Evolutionary conservation across 2,329 filamentous ascomycete genomes (phyloP).

Genomic region (Aspergillus pseudoviridinutans): DNA sequence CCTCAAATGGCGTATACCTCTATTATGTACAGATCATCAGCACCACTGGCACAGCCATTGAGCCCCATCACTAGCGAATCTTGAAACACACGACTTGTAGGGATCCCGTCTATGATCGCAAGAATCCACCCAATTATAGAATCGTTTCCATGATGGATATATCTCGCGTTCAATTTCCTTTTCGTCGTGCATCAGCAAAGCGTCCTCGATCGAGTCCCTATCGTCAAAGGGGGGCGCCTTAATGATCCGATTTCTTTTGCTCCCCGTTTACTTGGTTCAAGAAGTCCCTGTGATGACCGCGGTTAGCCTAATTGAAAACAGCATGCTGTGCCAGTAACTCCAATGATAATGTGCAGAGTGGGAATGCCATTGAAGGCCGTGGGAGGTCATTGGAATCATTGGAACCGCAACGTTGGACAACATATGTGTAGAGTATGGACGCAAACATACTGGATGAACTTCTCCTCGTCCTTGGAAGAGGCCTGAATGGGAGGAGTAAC

Average conservation of each 20-base stretch:
- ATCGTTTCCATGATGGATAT: neutral
- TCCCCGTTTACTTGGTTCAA: conserved; percentile 48
- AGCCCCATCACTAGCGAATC: neutral
- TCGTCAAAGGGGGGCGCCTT: conserved; percentile 11
- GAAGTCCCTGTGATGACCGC: conserved; percentile 41
- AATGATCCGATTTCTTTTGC: conserved; percentile 44
- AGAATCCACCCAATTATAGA: neutral
- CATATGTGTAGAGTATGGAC: neutral
- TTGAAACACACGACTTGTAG: neutral
- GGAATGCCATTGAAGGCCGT: neutral
- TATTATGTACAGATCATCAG: conserved; percentile 23
- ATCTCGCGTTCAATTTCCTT: neutral
- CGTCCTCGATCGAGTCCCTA: conserved; percentile 9
- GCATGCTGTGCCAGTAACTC: neutral
- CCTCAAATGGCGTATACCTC: conserved; percentile 25
- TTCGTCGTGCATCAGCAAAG: neutral
- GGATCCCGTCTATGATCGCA: neutral
- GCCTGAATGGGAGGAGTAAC: conserved; percentile 59
- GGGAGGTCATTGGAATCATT: neutral
- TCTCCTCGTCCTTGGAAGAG: conserved; percentile 63
- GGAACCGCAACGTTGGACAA: neutral
- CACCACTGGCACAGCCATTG: conserved; percentile 2
- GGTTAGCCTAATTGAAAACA: conserved; percentile 1
- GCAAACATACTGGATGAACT: conserved; percentile 59
- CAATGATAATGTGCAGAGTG: neutral